These are phyloP conservation scores for Acrocalymma vagum DNA, from an alignment of 2,329 filamentous ascomycete species.

Conservation along the genomic window DNA sequence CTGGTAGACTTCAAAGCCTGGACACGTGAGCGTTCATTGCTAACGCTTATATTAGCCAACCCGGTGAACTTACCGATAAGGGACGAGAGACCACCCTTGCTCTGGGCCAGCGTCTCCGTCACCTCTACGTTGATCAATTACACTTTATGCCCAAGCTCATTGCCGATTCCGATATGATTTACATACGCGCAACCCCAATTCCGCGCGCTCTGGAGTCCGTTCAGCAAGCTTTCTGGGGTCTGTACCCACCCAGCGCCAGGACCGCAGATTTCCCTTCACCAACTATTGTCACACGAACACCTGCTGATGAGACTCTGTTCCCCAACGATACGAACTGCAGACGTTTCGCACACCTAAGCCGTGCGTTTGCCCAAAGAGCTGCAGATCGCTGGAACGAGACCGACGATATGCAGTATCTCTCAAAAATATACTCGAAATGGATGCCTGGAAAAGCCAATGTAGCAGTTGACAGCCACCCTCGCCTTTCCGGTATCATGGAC, in stretches of 20 bases:
- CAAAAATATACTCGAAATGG: conserved; percentile 79
- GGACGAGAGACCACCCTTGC: conserved; percentile 59
- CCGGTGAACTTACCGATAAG: conserved; percentile 60
- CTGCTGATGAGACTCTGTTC: conserved; percentile 59
- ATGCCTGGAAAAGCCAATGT: conserved; percentile 78
- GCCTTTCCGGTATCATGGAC: conserved; percentile 92
- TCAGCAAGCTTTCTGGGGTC: conserved; percentile 59
- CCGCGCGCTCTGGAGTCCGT: conserved; percentile 59
- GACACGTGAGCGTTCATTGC: conserved; percentile 2
- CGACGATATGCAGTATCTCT: conserved; percentile 84
- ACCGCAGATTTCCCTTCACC: conserved; percentile 53
- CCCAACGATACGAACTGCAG: conserved; percentile 60
- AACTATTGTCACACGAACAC: conserved; percentile 54
- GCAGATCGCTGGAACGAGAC: conserved; percentile 63
- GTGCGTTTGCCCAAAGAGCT: conserved; percentile 57
- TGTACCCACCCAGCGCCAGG: conserved; percentile 55
- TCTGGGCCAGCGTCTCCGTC: conserved; percentile 57
- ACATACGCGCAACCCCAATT: conserved; percentile 59
- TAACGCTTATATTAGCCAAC: conserved; percentile 38
- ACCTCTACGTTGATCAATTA: conserved; percentile 60
- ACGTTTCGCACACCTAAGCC: conserved; percentile 56
- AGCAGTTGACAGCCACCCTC: conserved; percentile 83
- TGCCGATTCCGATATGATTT: conserved; percentile 52
- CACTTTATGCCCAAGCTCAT: conserved; percentile 57
- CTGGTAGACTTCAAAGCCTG: conserved; percentile 67